phyloP scores from a whole-genome alignment of 2,329 filamentous ascomycete species.

The Botrytis elliptica region DNA sequence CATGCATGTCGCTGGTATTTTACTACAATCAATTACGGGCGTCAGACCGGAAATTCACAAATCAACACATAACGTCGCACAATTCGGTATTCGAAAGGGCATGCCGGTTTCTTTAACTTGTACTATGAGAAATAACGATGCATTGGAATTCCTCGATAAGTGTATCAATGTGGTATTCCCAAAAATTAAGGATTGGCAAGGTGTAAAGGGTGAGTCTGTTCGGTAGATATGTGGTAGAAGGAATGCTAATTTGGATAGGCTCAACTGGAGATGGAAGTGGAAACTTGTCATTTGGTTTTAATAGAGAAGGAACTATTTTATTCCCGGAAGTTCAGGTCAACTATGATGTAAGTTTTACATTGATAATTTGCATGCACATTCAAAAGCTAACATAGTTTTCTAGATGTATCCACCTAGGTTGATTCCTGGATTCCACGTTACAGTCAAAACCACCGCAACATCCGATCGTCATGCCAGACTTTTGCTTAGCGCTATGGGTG shows the following conservation, averaged over 20 bases:
- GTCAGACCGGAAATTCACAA: slow-evolving; percentile 68
- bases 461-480: slow-evolving; percentile 37
- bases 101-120: slow-evolving; percentile 74
- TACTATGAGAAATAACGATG: slow-evolving; percentile 73
- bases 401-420: slow-evolving; percentile 57
- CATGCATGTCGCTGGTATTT: slow-evolving; percentile 79
- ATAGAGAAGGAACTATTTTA: slow-evolving; percentile 69
- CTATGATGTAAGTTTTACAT: slow-evolving; percentile 70
- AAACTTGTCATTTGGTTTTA: slow-evolving; percentile 81
- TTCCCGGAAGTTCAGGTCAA: slow-evolving; percentile 96
- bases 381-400: slow-evolving; percentile 23
- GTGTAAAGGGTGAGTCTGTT: slow-evolving; percentile 56
- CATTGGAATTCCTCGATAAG: slow-evolving; percentile 89
- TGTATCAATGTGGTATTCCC: slow-evolving; percentile 87
- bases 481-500: slow-evolving; percentile 35
- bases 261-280: slow-evolving; percentile 77
- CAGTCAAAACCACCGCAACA: slow-evolving; percentile 37
- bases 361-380: not conserved
- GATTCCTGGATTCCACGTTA: slow-evolving; percentile 42
- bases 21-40: slow-evolving; percentile 82
- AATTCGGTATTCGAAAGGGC: slow-evolving; percentile 72
- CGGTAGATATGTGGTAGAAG: slow-evolving; percentile 22
- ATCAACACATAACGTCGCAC: slow-evolving; percentile 66
- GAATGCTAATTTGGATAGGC: slow-evolving; percentile 30
- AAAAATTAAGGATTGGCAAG: slow-evolving; percentile 93